Evolutionary conservation across 257 asterid genomes (phyloP), one percentile per base, ranked within the genome.

Genomic region (Rehmannia glutinosa): DNA sequence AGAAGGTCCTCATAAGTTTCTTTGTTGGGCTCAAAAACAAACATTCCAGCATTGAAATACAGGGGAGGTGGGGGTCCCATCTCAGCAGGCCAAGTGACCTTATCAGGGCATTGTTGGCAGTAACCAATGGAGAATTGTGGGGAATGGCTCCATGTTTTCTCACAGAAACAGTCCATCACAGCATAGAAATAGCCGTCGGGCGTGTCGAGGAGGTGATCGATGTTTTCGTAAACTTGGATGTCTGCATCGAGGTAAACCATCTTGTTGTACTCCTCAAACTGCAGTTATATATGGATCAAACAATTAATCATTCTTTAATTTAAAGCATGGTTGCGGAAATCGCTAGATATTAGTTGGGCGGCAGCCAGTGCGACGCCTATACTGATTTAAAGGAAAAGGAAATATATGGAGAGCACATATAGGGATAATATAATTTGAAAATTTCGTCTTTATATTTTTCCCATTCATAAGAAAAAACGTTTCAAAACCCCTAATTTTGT

Each of bases 181-280:
- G 87, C 87, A 4, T 81, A 81, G 70, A 81, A 79, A 67, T 82
- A 75, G 36, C 87, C 87, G 2, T 82, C 72, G 0, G 84, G 78
- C 0, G 71, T 76, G 82, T 82, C 84, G 10, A 82, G 47, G 15
- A 82, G 78, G 66, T 82, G 87, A 30, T 82, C 87, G 32, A 82
- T 82, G 80, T 82, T 82, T 1, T 78, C 87, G 41, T 73, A 82
- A 1, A 82, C 87, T 71, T 82, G 87, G 65, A 82, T 79, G 79
- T 82, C 87, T 12, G 82, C 87, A 0, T 82, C 87, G 1, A 82
- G 87, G 79, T 82, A 82, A 78, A 82, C 84, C 84, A 82, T 82
- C 80, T 82, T 82, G 68, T 57, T 79, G 76, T 66, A 82, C 72
- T 82, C 87, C 73, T 46, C 46, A 28, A 82, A 82, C 86, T 81